Evolutionary conservation across 371 early-diverging fungal species (phyloP).

Genomic region (Syncephalastrum sp.): DNA sequence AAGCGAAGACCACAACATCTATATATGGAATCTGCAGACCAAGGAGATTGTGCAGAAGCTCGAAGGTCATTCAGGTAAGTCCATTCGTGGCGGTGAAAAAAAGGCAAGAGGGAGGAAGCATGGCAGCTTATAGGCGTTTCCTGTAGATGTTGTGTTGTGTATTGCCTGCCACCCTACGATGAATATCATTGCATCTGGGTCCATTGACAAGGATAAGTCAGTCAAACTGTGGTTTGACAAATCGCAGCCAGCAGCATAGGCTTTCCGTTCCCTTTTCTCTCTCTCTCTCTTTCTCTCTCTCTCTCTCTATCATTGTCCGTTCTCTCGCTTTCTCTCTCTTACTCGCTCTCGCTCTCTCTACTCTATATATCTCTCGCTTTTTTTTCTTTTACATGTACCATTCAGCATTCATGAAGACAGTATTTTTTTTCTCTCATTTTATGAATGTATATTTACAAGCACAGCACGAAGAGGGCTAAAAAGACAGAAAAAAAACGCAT

Average conservation of each 20-base stretch:
- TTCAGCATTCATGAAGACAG: no score
- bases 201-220: conserved; percentile 88
- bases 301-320: background rate
- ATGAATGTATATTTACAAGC: no score
- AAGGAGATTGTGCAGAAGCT: conserved; percentile 92
- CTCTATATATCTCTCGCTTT: conserved; percentile 1
- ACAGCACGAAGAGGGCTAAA: no score
- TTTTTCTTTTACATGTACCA: no score
- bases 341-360: background rate
- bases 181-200: conserved; percentile 94
- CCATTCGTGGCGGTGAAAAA: background rate
- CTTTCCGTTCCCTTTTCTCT: background rate
- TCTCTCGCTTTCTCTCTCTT: background rate
- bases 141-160: conserved; percentile 83
- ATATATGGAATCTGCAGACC: conserved; percentile 96
- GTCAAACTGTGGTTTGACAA: conserved; percentile 85
- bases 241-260: conserved; percentile 32
- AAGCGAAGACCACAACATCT: conserved; percentile 88
- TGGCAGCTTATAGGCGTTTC: conserved; percentile 1
- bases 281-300: background rate
- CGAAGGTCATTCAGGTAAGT: conserved; percentile 85
- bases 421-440: no score
- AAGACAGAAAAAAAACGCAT: no score
- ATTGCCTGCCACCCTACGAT: conserved; percentile 94
- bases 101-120: background rate